Conservation (phyloP, 495 filamentous ascomycete genomes). For the Daldinia loculata region DNA sequence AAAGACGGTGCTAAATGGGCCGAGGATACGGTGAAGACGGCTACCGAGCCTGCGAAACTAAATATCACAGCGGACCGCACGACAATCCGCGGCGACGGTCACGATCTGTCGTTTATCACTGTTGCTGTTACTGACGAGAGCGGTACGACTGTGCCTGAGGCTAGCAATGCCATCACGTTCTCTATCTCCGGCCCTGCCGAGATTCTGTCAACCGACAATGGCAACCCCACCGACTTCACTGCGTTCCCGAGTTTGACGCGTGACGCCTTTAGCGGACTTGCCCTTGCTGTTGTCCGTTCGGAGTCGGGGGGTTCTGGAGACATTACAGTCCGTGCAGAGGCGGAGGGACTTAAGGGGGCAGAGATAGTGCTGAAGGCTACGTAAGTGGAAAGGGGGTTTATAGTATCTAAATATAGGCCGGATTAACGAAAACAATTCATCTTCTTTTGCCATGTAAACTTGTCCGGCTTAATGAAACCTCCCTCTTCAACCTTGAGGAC, state of each 20-base stretch:
- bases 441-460: background rate
- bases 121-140: slow-evolving; percentile 53
- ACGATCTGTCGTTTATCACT: slow-evolving; percentile 54
- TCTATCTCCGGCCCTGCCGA: slow-evolving; percentile 50
- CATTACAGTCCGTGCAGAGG: slow-evolving; percentile 49
- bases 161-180: slow-evolving; percentile 52
- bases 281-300: slow-evolving; percentile 52
- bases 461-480: background rate
- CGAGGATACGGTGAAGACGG: slow-evolving; percentile 49
- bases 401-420: background rate
- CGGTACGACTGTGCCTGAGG: slow-evolving; percentile 50
- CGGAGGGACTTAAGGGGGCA: slow-evolving; percentile 44
- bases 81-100: slow-evolving; percentile 50
- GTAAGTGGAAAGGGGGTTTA: background rate
- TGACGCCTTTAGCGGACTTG: slow-evolving; percentile 56
- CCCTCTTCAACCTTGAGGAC: background rate
- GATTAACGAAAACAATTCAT: background rate
- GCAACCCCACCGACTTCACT: slow-evolving; percentile 55
- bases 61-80: slow-evolving; percentile 49
- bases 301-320: slow-evolving; percentile 43
- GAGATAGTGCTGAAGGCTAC: slow-evolving; percentile 25
- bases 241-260: slow-evolving; percentile 53
- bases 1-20: slow-evolving; percentile 55
- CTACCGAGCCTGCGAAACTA: slow-evolving; percentile 45
- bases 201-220: slow-evolving; percentile 59